Percentiles rank a stretch among this genome's conserved stretches.
Conservation (phyloP, 805 yeast species). For the Clavispora vitiphila region DNA sequence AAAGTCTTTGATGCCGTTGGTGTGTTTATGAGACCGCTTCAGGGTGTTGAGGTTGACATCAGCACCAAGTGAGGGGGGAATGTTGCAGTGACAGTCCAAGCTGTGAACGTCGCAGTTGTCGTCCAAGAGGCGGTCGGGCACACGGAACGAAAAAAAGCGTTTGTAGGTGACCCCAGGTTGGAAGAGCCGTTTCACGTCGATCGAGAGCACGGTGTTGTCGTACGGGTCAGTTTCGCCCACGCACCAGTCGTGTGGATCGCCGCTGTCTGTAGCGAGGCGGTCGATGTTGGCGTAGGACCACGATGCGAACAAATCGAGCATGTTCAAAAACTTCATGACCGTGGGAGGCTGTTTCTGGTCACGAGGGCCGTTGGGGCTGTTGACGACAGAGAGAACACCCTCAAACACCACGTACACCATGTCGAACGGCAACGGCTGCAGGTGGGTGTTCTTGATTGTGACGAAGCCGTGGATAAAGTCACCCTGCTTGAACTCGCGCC, state of each 20-base stretch:
- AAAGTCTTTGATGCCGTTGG: conserved; percentile 18
- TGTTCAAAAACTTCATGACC: conserved; percentile 25
- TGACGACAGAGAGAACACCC: conserved; percentile 23
- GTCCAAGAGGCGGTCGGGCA: conserved; percentile 31
- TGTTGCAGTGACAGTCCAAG: conserved; percentile 19
- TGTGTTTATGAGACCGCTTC: not conserved
- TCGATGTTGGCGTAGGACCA: conserved; percentile 25
- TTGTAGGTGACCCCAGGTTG: conserved; percentile 22
- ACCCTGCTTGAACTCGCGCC: conserved; percentile 22
- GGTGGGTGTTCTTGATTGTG: conserved; percentile 16
- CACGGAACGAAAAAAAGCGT: conserved; percentile 35
- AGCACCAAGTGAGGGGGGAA: conserved; percentile 28
- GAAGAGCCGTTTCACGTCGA: conserved; percentile 23
- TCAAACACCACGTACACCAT: conserved; percentile 28
- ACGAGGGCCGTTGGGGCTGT: conserved; percentile 14
- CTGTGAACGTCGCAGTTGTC: conserved; percentile 25
- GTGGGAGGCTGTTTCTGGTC: conserved; percentile 31
- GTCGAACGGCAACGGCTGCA: conserved; percentile 20
- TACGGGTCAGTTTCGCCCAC: conserved; percentile 25
- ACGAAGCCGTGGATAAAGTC: conserved; percentile 24
- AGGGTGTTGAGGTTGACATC: not conserved
- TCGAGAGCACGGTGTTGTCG: conserved; percentile 25
- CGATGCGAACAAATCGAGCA: conserved; percentile 27
- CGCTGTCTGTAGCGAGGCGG: conserved; percentile 24
- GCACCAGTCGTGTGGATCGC: conserved; percentile 39